Conservation (phyloP, 2,329 filamentous ascomycete genomes). For the Trichothecium sympodiale region DNA sequence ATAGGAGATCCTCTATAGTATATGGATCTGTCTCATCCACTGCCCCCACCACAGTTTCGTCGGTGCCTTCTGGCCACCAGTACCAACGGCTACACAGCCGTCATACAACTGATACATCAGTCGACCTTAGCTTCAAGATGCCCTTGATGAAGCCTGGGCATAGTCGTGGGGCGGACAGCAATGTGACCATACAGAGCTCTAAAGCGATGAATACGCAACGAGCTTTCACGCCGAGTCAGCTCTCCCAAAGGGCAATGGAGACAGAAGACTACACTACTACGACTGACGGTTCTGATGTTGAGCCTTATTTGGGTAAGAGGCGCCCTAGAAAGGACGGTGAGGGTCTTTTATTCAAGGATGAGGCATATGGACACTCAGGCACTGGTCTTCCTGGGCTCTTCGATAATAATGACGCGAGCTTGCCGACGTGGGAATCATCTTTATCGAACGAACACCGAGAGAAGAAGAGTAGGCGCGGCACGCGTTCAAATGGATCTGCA, state of each 20-base stretch:
- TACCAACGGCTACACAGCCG: slow-evolving; percentile 27
- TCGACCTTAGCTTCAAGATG: slow-evolving; percentile 21
- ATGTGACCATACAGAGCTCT: slow-evolving; percentile 1
- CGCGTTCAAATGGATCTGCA: neutral
- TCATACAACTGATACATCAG: slow-evolving; percentile 34
- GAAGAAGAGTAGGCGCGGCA: neutral
- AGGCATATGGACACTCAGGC: slow-evolving; percentile 11
- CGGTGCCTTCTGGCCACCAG: slow-evolving; percentile 27
- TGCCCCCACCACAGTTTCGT: slow-evolving; percentile 26
- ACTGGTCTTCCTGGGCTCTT: slow-evolving; percentile 17
- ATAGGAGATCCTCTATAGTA: slow-evolving; percentile 1
- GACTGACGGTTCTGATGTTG: slow-evolving; percentile 16
- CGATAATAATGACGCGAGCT: slow-evolving; percentile 3
- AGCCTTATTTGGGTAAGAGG: slow-evolving; percentile 13
- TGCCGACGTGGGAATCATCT: neutral
- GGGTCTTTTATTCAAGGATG: slow-evolving; percentile 15
- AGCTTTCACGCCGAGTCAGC: neutral
- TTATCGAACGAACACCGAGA: neutral
- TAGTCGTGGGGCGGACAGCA: too few species aligned
- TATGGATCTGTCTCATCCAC: slow-evolving; percentile 19
- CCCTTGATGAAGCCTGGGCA: neutral
- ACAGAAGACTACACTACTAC: slow-evolving; percentile 10
- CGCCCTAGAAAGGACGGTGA: slow-evolving; percentile 9
- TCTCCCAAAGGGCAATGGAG: slow-evolving; percentile 1
- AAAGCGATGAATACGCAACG: neutral